Evolutionary conservation across 495 filamentous ascomycete genomes (phyloP).

Genomic region (Jackrogersella multiformis): DNA sequence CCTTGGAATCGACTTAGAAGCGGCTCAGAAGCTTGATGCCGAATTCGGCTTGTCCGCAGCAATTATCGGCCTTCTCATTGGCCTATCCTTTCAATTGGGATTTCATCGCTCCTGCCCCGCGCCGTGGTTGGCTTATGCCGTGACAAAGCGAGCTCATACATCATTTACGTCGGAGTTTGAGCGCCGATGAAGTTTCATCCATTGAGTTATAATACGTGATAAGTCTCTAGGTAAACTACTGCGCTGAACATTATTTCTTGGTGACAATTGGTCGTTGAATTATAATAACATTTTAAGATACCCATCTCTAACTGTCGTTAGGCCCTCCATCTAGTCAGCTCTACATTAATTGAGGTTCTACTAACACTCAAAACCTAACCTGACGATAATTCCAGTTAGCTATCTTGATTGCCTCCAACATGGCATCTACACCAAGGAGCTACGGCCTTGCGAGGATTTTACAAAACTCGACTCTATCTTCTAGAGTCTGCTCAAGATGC

Average conservation of each 20-base stretch:
- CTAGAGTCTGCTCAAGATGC: slow-evolving; percentile 36
- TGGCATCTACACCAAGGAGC: slow-evolving; percentile 32
- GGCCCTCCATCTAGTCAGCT: neutral
- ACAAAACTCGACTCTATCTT: slow-evolving; percentile 24
- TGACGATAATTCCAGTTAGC: neutral
- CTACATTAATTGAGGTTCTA: slow-evolving; percentile 1
- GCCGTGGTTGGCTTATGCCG: slow-evolving; percentile 29
- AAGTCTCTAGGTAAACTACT: slow-evolving; percentile 10
- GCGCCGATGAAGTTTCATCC: slow-evolving; percentile 34
- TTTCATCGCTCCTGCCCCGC: slow-evolving; percentile 23
- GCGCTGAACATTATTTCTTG: neutral
- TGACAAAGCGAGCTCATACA: slow-evolving; percentile 39
- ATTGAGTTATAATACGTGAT: slow-evolving; percentile 20
- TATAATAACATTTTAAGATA: slow-evolving; percentile 4
- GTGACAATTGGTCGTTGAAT: neutral
- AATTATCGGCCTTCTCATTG: slow-evolving; percentile 30
- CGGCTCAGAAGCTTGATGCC: slow-evolving; percentile 35
- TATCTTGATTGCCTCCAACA: neutral
- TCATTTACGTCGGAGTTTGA: slow-evolving; percentile 36
- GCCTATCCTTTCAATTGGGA: slow-evolving; percentile 29
- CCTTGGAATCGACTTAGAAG: too few species aligned
- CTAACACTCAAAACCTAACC: neutral
- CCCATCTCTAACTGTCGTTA: neutral
- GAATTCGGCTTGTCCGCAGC: slow-evolving; percentile 38
- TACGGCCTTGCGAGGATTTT: slow-evolving; percentile 41